Evolutionary conservation across 225 moss, liverwort and hornwort genomes (phyloP), one percentile per base, ranked within the genome.

Genomic region (Thuidium tamariscinum): DNA sequence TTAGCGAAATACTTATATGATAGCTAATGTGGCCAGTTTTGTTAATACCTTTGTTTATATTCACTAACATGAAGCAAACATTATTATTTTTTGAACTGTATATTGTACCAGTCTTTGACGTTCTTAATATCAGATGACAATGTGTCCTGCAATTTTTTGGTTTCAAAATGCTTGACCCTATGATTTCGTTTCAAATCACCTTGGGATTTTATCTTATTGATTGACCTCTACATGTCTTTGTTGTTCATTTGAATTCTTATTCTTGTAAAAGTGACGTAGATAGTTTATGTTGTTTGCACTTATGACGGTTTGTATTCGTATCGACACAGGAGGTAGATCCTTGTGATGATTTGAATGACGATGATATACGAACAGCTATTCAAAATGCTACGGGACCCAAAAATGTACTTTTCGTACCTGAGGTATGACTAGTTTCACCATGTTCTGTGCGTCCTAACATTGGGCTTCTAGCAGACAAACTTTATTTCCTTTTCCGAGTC

Each of bases 381-480:
- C 98, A 98, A 88, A 98, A 98, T 91, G 97, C 98, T 41, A 98
- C 98, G 56, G 98, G 98, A 60, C 98, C 98, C 77, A 98, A 97
- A 92, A 98, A 97, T 93, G 98, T 97, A 85, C 94, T 98, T 77
- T 98, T 98, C 91, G 98, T 98, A 83, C 98, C 98, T 56, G 98
- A 98, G 98, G 98, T 98, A 93, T 87, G 91, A 77, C 26, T 82
- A 81, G 74, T 86, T 86, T 88, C 81, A 77, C 72, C 71, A 37
- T 76, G 84, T 69, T 52, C 54, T 84, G 34, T 88, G 52, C 49
- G 66, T 80, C 61, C 13, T 71, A 67, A 27, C 37, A 75, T 62
- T 27, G 55, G 76, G 30, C 63, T 76, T 56, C 41, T 66, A 78
- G 44, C 44, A 84, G 70, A 60, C 23, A 25, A 36, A 77, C 12